phyloP scores from a whole-genome alignment of 495 filamentous ascomycete species.

The Trichoderma gamsii region DNA sequence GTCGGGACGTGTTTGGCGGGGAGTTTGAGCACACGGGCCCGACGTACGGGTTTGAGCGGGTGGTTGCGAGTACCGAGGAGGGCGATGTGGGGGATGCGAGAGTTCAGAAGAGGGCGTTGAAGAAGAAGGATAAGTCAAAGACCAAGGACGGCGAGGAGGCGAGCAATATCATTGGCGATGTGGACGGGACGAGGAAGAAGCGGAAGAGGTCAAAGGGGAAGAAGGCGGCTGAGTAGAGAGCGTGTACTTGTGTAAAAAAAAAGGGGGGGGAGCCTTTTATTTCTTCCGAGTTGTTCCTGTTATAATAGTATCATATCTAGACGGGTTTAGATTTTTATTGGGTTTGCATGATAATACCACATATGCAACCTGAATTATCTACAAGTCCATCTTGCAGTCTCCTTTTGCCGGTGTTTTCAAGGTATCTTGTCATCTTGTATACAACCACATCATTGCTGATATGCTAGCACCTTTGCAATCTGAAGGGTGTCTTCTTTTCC shows the following conservation, averaged over 20 bases:
- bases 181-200: constrained; percentile 35
- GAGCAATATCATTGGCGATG: constrained; percentile 25
- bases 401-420: no score
- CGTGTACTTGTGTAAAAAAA: background rate
- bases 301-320: background rate
- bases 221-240: constrained; percentile 16
- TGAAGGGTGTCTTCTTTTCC: no score
- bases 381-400: background rate
- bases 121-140: constrained; percentile 17
- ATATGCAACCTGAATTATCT: background rate
- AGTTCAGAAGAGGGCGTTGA: constrained; percentile 6
- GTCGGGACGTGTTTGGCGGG: constrained; percentile 83
- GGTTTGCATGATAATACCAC: background rate
- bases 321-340: background rate
- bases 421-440: no score
- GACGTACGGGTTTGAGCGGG: constrained; percentile 39
- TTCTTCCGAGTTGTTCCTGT: background rate
- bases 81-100: constrained; percentile 17
- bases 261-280: no score
- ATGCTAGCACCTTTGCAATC: no score
- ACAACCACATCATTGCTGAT: no score
- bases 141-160: constrained; percentile 16
- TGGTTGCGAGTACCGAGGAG: constrained; percentile 20
- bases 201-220: constrained; percentile 42
- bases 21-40: constrained; percentile 44